These are phyloP conservation scores for Penicillium parvum DNA, from an alignment of 495 filamentous ascomycete species.

Conservation along the genomic window DNA sequence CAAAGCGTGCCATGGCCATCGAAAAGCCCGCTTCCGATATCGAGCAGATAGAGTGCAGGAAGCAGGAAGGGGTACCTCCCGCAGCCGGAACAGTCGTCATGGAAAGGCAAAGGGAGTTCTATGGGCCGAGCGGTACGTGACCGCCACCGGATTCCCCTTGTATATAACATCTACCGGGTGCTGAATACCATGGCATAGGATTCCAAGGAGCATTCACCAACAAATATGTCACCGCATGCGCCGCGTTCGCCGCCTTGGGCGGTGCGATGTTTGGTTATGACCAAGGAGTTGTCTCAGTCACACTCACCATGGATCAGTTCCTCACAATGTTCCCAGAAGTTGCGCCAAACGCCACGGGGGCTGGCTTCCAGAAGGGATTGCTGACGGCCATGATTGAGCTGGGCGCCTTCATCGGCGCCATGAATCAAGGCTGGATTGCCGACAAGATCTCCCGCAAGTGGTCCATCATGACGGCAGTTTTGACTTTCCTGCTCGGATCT, in stretches of 20 bases:
- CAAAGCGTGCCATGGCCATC: not conserved
- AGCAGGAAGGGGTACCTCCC: not conserved
- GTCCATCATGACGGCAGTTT: constrained; percentile 48
- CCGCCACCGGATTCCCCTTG: not conserved
- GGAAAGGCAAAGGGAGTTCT: not conserved
- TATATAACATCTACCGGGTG: not conserved
- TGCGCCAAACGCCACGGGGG: constrained; percentile 30
- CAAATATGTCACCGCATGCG: constrained; percentile 44
- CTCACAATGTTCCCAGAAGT: constrained; percentile 42
- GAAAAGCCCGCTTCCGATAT: not conserved
- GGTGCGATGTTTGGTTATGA: constrained; percentile 39
- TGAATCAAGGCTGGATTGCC: constrained; percentile 53
- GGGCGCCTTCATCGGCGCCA: constrained; percentile 49
- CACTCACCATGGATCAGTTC: constrained; percentile 52
- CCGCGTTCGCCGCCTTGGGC: constrained; percentile 46
- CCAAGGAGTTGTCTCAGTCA: constrained; percentile 49
- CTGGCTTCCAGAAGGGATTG: constrained; percentile 52
- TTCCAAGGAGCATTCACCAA: constrained; percentile 40
- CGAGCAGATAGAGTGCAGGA: not conserved
- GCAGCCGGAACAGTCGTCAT: not conserved
- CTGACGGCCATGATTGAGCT: constrained; percentile 55
- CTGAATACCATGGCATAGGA: constrained; percentile 11
- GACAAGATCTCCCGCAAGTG: constrained; percentile 54
- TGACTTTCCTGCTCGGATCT: constrained; percentile 49
- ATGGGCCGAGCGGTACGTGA: not conserved